Evolutionary conservation across 176 grass and related monocot genomes (phyloP), one percentile per base, ranked within the genome.

Genomic region (Phyllostachys edulis): DNA sequence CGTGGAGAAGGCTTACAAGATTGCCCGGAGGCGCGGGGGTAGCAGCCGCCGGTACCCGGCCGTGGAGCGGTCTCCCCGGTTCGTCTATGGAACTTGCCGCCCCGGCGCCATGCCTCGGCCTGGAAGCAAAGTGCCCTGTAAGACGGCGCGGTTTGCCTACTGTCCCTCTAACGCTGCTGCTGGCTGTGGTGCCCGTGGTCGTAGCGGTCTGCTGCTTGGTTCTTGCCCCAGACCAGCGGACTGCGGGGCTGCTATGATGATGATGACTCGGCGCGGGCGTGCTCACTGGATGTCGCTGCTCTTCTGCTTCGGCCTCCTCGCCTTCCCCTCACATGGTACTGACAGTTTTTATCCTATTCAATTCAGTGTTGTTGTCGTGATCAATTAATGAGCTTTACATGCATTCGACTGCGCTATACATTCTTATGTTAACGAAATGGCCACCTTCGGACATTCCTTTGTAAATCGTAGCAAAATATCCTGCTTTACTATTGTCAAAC

Each of bases 261-360:
- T 0, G 77, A 62, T 15, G 27, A 26, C 21, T n/a, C 37, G 24
- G 38, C 49, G 60, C 60, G 8, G 13, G 59, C 41, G 60, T 14
- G 18, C 26, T 66, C 77, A 1, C 77, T 74, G 59, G 67, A 67
- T 71, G 40, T 7, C 69, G 38, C 88, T 88, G 63, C 76, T 89
- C 20, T 66, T 94, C 69, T 94, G 77, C 73, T 84, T 69, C 85
- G 71, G 82, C 77, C 87, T 94, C 71, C 78, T 92, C n/a, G 60
- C 56, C 36, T 82, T 89, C 79, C 74, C 82, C 64, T 21, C 77
- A 59, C 87, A 82, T 6, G 92, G 92, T 92, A 84, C 63, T 45
- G 50, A 6, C 49, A 27, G 1, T 62, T 51, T 65, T 65, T 44
- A 21, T 57, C 42, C 5, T 38, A n/a, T 86, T 64, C 38, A 78